Conservation (phyloP, 768 basidiomycete genomes). For the Rubroboletus satanas region DNA sequence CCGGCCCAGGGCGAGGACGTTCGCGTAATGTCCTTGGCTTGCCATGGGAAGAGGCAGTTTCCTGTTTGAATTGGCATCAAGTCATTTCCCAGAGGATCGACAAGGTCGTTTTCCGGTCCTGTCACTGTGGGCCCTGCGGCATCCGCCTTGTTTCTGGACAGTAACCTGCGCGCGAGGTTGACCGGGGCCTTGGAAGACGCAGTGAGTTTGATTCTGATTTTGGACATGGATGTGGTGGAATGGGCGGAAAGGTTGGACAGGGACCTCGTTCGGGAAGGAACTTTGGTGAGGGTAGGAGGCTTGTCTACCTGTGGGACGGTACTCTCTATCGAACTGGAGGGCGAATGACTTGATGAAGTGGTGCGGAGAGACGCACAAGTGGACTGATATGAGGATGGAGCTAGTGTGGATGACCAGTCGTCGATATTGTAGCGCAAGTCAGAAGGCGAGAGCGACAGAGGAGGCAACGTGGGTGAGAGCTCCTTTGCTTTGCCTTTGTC, state of each 20-base stretch:
- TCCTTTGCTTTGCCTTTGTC: slow-evolving; percentile 56
- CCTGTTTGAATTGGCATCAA: slow-evolving; percentile 28
- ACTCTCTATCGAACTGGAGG: slow-evolving; percentile 12
- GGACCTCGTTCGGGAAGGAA: slow-evolving; percentile 50
- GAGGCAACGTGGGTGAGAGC: slow-evolving; percentile 59
- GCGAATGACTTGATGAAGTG: slow-evolving; percentile 22
- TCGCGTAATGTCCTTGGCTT: slow-evolving; percentile 28
- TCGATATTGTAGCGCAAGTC: slow-evolving; percentile 43
- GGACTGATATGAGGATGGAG: slow-evolving; percentile 35
- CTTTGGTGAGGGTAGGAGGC: slow-evolving; percentile 21
- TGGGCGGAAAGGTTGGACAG: slow-evolving; percentile 50
- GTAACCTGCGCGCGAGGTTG: slow-evolving; percentile 54
- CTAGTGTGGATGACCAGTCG: slow-evolving; percentile 35
- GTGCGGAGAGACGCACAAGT: slow-evolving; percentile 38
- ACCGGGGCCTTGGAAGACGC: slow-evolving; percentile 40
- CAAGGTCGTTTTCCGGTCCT: slow-evolving; percentile 1
- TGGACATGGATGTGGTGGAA: slow-evolving; percentile 46
- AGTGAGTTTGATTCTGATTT: slow-evolving; percentile 46
- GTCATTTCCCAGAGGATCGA: slow-evolving; percentile 12
- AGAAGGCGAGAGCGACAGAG: slow-evolving; percentile 57
- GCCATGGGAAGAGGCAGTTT: slow-evolving; percentile 44
- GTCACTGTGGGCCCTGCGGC: slow-evolving; percentile 10
- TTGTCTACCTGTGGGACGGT: slow-evolving; percentile 11
- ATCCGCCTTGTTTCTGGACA: slow-evolving; percentile 41
- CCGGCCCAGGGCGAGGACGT: slow-evolving; percentile 10